phyloP scores from a whole-genome alignment of 805 yeast genomes.

The Tetrapisispora nanseiensis region DNA sequence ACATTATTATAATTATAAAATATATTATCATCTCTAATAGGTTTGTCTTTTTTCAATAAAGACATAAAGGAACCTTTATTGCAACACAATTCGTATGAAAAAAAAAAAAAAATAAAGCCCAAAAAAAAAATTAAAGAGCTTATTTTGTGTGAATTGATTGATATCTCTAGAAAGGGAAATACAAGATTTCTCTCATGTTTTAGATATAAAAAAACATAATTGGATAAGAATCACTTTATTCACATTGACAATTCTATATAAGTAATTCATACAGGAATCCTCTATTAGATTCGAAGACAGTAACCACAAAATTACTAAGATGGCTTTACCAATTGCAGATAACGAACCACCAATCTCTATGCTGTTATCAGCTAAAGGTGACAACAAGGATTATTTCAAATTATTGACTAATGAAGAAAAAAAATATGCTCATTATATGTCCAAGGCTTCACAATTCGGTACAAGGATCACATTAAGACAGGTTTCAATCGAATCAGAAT shows the following conservation, averaged over 20 bases:
- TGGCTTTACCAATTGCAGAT: constrained; percentile 35
- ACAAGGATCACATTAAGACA: constrained; percentile 70
- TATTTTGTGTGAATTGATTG: too few species aligned
- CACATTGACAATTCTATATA: not conserved
- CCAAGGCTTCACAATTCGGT: constrained; percentile 79
- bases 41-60: too few species aligned
- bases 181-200: too few species aligned
- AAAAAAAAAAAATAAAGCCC: too few species aligned
- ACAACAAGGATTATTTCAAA: constrained; percentile 59
- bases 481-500: constrained; percentile 74
- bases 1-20: too few species aligned
- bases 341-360: constrained; percentile 60
- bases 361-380: constrained; percentile 48
- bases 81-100: too few species aligned
- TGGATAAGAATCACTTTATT: not conserved
- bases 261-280: too few species aligned
- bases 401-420: constrained; percentile 50
- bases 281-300: not conserved
- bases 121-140: too few species aligned
- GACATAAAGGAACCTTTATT: too few species aligned
- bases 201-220: too few species aligned
- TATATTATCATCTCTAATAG: too few species aligned
- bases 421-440: constrained; percentile 72
- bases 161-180: too few species aligned
- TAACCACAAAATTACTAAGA: not conserved